Evolutionary conservation across 345 rosid genomes (phyloP).

Genomic region (Citrus maxima): DNA sequence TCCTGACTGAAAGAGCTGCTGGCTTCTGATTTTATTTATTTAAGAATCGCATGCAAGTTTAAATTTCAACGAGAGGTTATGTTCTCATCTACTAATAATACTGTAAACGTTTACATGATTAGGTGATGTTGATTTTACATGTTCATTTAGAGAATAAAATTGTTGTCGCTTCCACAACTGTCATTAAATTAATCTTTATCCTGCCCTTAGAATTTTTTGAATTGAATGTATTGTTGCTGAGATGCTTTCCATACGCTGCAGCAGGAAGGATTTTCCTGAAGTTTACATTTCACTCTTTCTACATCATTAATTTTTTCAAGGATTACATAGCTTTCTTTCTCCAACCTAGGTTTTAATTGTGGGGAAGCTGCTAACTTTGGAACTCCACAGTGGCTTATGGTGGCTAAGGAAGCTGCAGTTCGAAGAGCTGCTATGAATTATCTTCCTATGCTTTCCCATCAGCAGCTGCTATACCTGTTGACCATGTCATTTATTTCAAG

Average conservation of each 20-base stretch:
- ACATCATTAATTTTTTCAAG: slow-evolving; percentile 4
- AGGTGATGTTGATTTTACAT: not conserved
- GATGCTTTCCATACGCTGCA: not conserved
- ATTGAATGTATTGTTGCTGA: not conserved
- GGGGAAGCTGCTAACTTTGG: slow-evolving; percentile 99
- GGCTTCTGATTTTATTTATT: not conserved
- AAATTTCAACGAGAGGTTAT: not conserved
- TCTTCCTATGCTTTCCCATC: slow-evolving; percentile 99
- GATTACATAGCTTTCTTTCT: slow-evolving; percentile 13
- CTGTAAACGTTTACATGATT: not conserved
- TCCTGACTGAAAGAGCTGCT: not conserved
- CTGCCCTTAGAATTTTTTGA: not conserved
- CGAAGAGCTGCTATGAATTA: slow-evolving; percentile 99
- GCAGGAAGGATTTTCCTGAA: not conserved
- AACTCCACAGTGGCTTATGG: slow-evolving; percentile 93
- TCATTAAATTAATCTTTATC: not conserved
- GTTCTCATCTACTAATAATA: not conserved
- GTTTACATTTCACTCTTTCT: not conserved
- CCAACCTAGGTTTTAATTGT: slow-evolving; percentile 80
- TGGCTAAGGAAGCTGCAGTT: slow-evolving; percentile 98
- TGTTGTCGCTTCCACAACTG: not conserved
- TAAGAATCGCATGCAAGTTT: not conserved
- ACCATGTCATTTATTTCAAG: slow-evolving; percentile 97
- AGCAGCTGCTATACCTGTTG: slow-evolving; percentile 90
- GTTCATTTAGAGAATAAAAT: not conserved